Percentiles rank a stretch among this genome's conserved stretches.
Evolutionary conservation across 129 eudicot genomes (phyloP).

Genomic region (Flaveria sonorensis): DNA sequence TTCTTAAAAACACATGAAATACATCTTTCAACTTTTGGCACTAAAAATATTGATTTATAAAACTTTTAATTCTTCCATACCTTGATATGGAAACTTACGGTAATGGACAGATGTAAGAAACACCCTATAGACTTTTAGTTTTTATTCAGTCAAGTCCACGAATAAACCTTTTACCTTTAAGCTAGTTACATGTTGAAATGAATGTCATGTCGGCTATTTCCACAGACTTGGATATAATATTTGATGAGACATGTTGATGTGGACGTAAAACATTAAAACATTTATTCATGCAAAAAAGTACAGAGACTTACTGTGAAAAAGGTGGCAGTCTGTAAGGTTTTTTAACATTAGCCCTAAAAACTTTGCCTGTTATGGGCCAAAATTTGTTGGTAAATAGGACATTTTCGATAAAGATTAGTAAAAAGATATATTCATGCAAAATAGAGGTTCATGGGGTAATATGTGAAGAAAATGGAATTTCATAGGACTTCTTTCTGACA

Average conservation of each 20-base stretch:
- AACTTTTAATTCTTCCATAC: not conserved
- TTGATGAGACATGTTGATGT: not conserved
- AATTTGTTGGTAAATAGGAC: not conserved
- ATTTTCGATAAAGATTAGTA: not conserved
- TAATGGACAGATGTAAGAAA: not conserved
- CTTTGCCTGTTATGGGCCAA: no score
- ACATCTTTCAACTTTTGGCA: not conserved
- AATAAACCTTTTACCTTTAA: not conserved
- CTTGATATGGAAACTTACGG: not conserved
- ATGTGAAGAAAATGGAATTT: not conserved
- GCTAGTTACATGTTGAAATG: not conserved
- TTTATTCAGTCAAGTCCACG: not conserved
- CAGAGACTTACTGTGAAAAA: no score
- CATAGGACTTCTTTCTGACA: not conserved
- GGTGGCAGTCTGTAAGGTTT: not conserved
- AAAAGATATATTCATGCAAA: not conserved
- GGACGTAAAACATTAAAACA: not conserved
- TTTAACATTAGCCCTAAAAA: not conserved
- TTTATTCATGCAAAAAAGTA: not conserved
- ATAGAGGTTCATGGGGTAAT: not conserved
- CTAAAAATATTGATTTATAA: not conserved
- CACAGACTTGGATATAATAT: not conserved
- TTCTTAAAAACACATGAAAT: not conserved
- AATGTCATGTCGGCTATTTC: not conserved
- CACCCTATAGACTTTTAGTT: not conserved